Evolutionary conservation across 495 filamentous ascomycete genomes (phyloP).

Genomic region (Arthonia radiata): DNA sequence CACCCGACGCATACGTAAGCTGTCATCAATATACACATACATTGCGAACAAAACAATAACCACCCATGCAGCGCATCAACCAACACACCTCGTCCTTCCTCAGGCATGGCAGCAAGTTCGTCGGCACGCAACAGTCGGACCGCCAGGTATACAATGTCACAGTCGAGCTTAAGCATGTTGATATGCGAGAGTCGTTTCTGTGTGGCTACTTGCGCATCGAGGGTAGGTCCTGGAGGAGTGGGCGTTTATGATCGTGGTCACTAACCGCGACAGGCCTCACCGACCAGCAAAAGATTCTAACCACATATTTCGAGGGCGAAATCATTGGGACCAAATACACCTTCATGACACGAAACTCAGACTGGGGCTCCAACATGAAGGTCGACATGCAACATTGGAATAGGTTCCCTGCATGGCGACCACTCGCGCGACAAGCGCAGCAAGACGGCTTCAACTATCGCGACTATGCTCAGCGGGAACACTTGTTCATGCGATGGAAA

Average conservation of each 20-base stretch:
- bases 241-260: conserved; percentile 5
- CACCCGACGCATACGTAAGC: no score
- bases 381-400: conserved; percentile 86
- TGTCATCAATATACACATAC: no score
- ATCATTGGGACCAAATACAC: conserved; percentile 89
- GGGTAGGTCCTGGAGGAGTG: conserved; percentile 41
- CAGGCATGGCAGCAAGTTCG: conserved; percentile 67
- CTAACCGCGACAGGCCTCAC: conserved; percentile 45
- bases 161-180: conserved; percentile 90
- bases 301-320: conserved; percentile 96
- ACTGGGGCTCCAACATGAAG: conserved; percentile 83
- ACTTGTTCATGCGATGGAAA: conserved; percentile 99
- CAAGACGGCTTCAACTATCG: conserved; percentile 49
- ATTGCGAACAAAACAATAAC: no score
- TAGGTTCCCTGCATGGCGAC: conserved; percentile 67
- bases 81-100: conserved; percentile 57
- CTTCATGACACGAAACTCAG: conserved; percentile 69
- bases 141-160: conserved; percentile 80
- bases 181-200: conserved; percentile 81
- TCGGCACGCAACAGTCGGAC: conserved; percentile 78
- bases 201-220: conserved; percentile 92
- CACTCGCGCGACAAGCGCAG: conserved; percentile 49
- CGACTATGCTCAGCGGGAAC: conserved; percentile 48
- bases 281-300: conserved; percentile 83
- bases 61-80: no score